Evolutionary conservation across 75 land plant genomes (phyloP).

Genomic region (Cupressus sempervirens): DNA sequence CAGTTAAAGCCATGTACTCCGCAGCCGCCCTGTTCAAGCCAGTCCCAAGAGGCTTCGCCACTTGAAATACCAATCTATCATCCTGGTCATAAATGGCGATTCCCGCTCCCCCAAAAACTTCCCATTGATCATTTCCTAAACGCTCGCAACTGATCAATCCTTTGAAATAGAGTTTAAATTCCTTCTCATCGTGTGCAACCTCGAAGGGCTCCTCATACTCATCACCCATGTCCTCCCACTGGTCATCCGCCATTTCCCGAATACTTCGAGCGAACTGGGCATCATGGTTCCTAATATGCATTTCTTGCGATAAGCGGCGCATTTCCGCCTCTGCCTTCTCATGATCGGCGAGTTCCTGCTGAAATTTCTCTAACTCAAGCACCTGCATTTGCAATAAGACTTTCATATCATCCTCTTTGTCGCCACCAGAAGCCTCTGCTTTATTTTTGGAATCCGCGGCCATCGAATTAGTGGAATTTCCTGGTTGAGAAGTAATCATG

Average conservation of each 20-base stretch:
- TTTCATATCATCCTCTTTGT: no score
- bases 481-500: no score
- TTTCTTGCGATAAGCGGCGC: constrained; percentile 15
- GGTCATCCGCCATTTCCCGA: constrained; percentile 19
- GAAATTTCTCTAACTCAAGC: background rate
- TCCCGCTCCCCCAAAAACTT: constrained; percentile 26
- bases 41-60: constrained; percentile 34
- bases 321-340: constrained; percentile 23
- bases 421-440: no score
- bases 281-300: constrained; percentile 35
- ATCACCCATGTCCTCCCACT: constrained; percentile 50
- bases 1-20: constrained; percentile 59
- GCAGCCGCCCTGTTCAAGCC: constrained; percentile 21
- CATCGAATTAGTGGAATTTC: no score
- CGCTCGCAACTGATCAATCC: constrained; percentile 17
- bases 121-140: background rate
- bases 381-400: no score
- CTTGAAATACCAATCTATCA: constrained; percentile 30
- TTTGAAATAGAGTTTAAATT: constrained; percentile 25
- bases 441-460: no score
- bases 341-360: constrained; percentile 33
- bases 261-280: constrained; percentile 37
- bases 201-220: constrained; percentile 38
- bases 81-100: constrained; percentile 42
- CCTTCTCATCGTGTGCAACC: constrained; percentile 9